These are phyloP conservation scores for Rhodotorula sphaerocarpa DNA, from an alignment of 768 basidiomycete genomes.

Conservation along the genomic window DNA sequence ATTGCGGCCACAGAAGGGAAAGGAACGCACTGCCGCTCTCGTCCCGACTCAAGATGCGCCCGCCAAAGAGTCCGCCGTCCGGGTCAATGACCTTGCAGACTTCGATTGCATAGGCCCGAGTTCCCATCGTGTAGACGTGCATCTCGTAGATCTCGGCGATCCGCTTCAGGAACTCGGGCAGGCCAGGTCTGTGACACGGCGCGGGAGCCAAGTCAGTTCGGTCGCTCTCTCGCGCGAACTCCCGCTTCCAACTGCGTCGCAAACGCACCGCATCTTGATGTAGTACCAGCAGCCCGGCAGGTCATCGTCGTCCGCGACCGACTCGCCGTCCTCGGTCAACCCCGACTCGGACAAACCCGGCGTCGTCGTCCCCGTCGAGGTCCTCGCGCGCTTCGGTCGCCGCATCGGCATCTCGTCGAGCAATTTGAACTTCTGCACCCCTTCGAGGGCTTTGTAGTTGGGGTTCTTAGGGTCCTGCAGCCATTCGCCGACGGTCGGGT, in stretches of 20 bases:
- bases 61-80: slow-evolving; percentile 70
- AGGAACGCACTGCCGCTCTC: slow-evolving; percentile 73
- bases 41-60: slow-evolving; percentile 80
- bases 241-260: no score
- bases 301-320: slow-evolving; percentile 41
- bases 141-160: slow-evolving; percentile 81
- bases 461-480: slow-evolving; percentile 76
- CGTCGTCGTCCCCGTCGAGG: slow-evolving; percentile 53
- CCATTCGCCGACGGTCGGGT: slow-evolving; percentile 98
- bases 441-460: slow-evolving; percentile 83
- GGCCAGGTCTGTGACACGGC: slow-evolving; percentile 34
- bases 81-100: slow-evolving; percentile 93
- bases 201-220: no score
- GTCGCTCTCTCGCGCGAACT: no score
- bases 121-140: slow-evolving; percentile 99
- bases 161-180: slow-evolving; percentile 64
- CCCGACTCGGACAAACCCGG: not conserved
- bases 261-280: slow-evolving; percentile 81
- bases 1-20: slow-evolving; percentile 17
- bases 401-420: slow-evolving; percentile 62
- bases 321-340: not conserved
- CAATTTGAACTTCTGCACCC: slow-evolving; percentile 80
- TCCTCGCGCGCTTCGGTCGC: not conserved
- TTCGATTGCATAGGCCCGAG: slow-evolving; percentile 88
- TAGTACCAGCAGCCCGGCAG: slow-evolving; percentile 84